Evolutionary conservation across 2,329 filamentous ascomycete genomes (phyloP).

Genomic region (Corynespora cassiicola): DNA sequence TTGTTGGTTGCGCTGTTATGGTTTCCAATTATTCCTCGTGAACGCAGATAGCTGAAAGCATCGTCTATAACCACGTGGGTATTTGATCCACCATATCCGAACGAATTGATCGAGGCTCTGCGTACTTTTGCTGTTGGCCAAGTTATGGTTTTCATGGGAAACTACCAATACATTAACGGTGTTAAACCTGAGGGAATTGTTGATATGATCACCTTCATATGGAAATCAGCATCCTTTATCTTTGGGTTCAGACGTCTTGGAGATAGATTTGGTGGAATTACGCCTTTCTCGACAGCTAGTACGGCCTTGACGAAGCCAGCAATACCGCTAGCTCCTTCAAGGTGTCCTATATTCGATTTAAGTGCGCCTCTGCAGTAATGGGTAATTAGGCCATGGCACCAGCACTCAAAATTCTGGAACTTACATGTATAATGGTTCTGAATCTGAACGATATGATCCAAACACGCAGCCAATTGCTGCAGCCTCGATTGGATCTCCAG

Average conservation of each 20-base stretch:
- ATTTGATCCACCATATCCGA: conserved; percentile 29
- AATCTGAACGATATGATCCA: too few relatives aligned
- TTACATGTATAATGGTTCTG: too few relatives aligned
- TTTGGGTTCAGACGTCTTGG: conserved; percentile 7
- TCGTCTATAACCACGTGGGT: conserved; percentile 26
- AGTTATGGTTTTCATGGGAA: not conserved
- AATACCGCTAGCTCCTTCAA: conserved; percentile 44
- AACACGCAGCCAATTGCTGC: too few relatives aligned
- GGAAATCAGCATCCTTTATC: too few relatives aligned
- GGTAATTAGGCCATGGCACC: not conserved
- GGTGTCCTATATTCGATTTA: conserved; percentile 49
- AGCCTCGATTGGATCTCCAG: conserved; percentile 47
- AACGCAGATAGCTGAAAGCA: conserved; percentile 7
- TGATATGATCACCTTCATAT: too few relatives aligned
- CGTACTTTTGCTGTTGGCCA: not conserved
- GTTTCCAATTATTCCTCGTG: not conserved
- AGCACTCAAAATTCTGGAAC: not conserved
- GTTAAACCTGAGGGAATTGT: too few relatives aligned
- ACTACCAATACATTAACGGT: not conserved
- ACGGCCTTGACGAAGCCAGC: conserved; percentile 41
- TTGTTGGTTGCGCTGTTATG: conserved; percentile 1
- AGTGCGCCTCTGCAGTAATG: conserved; percentile 3
- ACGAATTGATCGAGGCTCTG: conserved; percentile 20
- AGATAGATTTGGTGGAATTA: conserved; percentile 27
- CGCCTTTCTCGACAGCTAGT: conserved; percentile 42